phyloP scores from a whole-genome alignment of 73 alveolate genomes.

The Tetrahymena malaccensis region DNA sequence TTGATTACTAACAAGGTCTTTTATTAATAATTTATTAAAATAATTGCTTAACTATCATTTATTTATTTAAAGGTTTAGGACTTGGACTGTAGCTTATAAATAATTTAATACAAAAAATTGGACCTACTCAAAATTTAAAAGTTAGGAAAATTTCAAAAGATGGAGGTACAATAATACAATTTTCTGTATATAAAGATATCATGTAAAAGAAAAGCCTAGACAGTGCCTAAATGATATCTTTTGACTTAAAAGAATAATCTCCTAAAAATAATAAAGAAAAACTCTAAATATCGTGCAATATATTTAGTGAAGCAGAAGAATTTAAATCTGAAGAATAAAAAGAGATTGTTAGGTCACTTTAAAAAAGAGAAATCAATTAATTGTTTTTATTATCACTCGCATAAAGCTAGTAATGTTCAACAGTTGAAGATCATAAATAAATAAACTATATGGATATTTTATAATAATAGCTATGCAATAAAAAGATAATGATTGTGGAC shows the following conservation, averaged over 20 bases:
- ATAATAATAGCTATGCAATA: not conserved
- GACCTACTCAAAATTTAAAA: not conserved
- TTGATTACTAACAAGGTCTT: not conserved
- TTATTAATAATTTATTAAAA: not conserved
- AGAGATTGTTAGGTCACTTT: not conserved
- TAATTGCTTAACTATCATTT: not conserved
- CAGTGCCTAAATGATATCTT: not conserved
- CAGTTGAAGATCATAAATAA: too few relatives aligned
- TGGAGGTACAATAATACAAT: not conserved
- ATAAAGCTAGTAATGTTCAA: not conserved
- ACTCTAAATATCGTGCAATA: not conserved
- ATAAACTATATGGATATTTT: not conserved
- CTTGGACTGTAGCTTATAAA: not conserved
- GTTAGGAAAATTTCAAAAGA: not conserved
- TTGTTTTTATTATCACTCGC: not conserved
- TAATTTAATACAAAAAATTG: not conserved
- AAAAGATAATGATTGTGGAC: conserved; percentile 16
- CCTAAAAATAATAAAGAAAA: not conserved
- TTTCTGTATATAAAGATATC: not conserved
- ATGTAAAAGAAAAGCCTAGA: not conserved
- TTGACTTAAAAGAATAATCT: not conserved
- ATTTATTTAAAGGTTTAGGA: not conserved
- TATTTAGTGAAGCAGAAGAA: not conserved
- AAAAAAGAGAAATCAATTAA: not conserved
- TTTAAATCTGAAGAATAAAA: not conserved